Conservation (phyloP, 441 rosid species). For the Flueggea neowawraea region DNA sequence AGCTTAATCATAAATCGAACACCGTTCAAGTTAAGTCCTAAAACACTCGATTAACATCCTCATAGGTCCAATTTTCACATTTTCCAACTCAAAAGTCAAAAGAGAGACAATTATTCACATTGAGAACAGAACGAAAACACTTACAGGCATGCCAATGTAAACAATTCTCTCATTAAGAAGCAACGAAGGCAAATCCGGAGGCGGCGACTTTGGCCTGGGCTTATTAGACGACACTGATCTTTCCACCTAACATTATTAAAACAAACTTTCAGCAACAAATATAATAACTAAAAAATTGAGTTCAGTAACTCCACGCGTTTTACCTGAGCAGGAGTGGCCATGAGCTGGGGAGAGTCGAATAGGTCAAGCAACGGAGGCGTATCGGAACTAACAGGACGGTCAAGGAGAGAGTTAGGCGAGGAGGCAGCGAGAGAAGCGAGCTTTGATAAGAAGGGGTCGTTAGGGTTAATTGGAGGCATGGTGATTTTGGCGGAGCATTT, state of each 20-base stretch:
- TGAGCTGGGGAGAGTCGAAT: slow-evolving; percentile 70
- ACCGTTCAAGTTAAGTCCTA: no score
- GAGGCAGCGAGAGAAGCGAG: slow-evolving; percentile 57
- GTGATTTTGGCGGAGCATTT: slow-evolving; percentile 53
- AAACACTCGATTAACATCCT: no score
- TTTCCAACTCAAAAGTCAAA: no score
- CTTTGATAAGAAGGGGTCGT: slow-evolving; percentile 65
- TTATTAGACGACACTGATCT: slow-evolving; percentile 58
- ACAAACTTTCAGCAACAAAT: no score
- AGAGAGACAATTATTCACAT: background rate
- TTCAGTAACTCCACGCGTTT: background rate
- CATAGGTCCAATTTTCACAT: no score
- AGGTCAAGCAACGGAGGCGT: slow-evolving; percentile 69
- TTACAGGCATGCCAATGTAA: slow-evolving; percentile 54
- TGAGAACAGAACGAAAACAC: background rate
- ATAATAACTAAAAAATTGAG: no score
- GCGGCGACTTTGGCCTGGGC: slow-evolving; percentile 54
- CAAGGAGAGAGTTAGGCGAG: slow-evolving; percentile 51
- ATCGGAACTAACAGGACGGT: slow-evolving; percentile 40
- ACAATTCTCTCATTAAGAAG: slow-evolving; percentile 77
- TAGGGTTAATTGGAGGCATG: slow-evolving; percentile 69
- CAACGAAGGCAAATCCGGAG: slow-evolving; percentile 80
- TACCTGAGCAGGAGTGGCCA: slow-evolving; percentile 82
- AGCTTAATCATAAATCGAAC: no score
- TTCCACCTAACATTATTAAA: slow-evolving; percentile 44